Base-by-base conservation (phyloP, 2,329 filamentous ascomycete species). In the Apiospora arundinis region DNA sequence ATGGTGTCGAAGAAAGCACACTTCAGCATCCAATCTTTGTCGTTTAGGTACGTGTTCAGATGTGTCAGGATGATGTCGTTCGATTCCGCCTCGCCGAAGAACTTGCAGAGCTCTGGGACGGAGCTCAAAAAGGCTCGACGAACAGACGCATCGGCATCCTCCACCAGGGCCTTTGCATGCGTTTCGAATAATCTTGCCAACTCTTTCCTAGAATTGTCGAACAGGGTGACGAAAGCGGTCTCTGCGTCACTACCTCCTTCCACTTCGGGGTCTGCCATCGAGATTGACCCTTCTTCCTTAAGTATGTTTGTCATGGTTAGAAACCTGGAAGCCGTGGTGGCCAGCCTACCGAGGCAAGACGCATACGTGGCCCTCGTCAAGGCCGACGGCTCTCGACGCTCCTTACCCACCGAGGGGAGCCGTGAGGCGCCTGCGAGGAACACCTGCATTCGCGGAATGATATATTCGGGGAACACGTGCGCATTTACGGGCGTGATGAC, bases 31-130 rank as follows among this genome's bases (percentile, higher is more conserved):
- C 96, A 99, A 80, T 99, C 95, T 56, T 92, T 91, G 77, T 98
- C 96, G 75, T 99, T 99, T 11, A 99, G 84, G 77, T 99, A 99
- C 0, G 96, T 99, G 78, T 98, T 98, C 40, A 99, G 85, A 82
- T 99, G 96, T 44, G 95, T 97, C 28, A 99, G 85, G 21, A 99
- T 91, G n/a, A 99, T 94, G 78, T 99, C 96, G 80, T 97, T 98
- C 0, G 95, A 93, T 78, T 95, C 92, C n/a, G 92, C 89, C 73
- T 93, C 95, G 3, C 94, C 95, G 75, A 99, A 98, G 81, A 99
- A 98, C 75, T 98, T 91, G 79, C 96, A 99, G 1, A 99, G 86
- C 73, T 95, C 93, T 0, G 95, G 92, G 0, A 99, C 95, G 9
- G 96, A 98, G 11, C 92, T 92, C 63, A 99, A 85, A 78, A 99